Evolutionary conservation across 108 stramenopile genomes (phyloP).

Genomic region (Schizochytrium sp.): DNA sequence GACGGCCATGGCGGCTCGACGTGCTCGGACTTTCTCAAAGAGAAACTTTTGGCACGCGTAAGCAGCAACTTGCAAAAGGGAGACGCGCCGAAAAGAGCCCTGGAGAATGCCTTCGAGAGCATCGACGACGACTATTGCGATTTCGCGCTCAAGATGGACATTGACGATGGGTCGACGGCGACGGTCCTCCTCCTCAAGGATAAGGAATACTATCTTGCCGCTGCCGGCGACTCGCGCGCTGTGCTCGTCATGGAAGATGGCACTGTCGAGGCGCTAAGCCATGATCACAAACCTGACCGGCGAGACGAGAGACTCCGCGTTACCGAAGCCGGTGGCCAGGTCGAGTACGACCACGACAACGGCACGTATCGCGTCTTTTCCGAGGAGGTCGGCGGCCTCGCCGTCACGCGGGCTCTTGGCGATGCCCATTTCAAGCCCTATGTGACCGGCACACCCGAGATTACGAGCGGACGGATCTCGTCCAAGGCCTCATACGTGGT

Average conservation of each 20-base stretch:
- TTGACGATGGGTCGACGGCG: constrained; percentile 39
- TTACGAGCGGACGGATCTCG: neutral
- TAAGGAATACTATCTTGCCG: constrained; percentile 18
- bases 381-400: constrained; percentile 28
- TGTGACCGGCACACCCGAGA: constrained; percentile 24
- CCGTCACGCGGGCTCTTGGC: constrained; percentile 41
- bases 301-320: constrained; percentile 34
- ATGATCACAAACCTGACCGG: constrained; percentile 40
- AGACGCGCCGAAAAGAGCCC: neutral
- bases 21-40: neutral
- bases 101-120: neutral
- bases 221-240: constrained; percentile 42
- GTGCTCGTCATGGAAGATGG: constrained; percentile 22
- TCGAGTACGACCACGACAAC: constrained; percentile 17
- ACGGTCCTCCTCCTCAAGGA: neutral
- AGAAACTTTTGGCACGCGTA: neutral
- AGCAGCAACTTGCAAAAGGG: neutral
- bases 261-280: neutral
- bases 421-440: constrained; percentile 27
- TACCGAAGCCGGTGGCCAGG: constrained; percentile 19
- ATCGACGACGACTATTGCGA: constrained; percentile 1
- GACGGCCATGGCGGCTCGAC: neutral
- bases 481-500: constrained; percentile 25
- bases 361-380: constrained; percentile 33
- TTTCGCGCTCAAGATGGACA: neutral